Evolutionary conservation across 441 rosid species (phyloP), one percentile per base, ranked within the genome.

Genomic region (Syzygium malaccense): DNA sequence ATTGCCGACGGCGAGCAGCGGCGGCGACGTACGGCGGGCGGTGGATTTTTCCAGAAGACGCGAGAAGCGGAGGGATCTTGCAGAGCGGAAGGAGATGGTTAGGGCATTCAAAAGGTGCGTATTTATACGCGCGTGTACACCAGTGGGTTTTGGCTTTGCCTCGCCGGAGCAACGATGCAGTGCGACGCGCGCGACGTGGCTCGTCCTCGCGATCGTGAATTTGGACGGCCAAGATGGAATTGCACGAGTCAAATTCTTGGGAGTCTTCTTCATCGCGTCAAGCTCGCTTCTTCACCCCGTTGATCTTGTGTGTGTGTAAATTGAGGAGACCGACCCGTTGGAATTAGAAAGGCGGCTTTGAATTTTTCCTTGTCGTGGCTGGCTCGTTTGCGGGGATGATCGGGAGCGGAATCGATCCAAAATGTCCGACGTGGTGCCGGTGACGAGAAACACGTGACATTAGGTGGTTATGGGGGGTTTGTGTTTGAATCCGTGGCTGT

Each of bases 391-490:
- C 60, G 4, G 28, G 28, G 60, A 25, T 10, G 12, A 56, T 56
- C 60, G 7, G 12, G 20, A 5, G 49, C 2, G 14, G 45, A 66
- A 66, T 32, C 41, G 7, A 32, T 17, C 8, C 1, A 26, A 32
- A 32, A 66, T 32, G 26, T 5, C 64, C 3, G 7, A 32, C 2
- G 0, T 17, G 13, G 4, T 0, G 1, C 18, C 0, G 2, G 7
- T 4, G 3, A 58, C 12, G 0, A 32, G 25, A 32, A 32, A 66
- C 18, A 18, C 18, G 6, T 19, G 0, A 7, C 19, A 18, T 18
- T 18, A 66, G 19, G 19, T 66, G 7, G 0, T 18, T 13, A 0
- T 4, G 28, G 4, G 1, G 23, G 26, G 0, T 71, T 37, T 11
- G 8, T 9, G 7, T 20, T 8, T 33, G 14, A 71, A 33, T 71